phyloP scores from a whole-genome alignment of 2,329 filamentous ascomycete species.

The Thelonectria discophora region DNA sequence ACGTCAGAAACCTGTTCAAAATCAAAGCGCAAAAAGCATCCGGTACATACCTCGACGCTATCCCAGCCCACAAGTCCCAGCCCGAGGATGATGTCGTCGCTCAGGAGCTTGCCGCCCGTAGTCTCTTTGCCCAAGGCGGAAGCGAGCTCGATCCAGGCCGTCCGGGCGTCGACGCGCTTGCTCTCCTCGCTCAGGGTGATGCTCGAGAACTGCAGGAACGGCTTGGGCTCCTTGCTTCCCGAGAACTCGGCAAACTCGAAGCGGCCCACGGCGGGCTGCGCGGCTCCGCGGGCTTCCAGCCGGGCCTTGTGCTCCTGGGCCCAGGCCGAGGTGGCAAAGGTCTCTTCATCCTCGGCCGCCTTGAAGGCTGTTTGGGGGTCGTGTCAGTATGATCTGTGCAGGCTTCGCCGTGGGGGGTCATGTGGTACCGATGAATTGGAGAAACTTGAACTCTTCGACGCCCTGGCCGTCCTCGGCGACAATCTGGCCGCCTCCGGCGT shows the following conservation, averaged over 20 bases:
- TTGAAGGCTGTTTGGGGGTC: constrained; percentile 17
- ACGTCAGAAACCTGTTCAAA: neutral
- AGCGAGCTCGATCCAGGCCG: constrained; percentile 14
- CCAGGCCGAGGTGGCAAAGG: constrained; percentile 15
- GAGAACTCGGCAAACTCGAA: constrained; percentile 24
- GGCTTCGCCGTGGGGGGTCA: neutral
- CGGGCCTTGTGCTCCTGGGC: constrained; percentile 15
- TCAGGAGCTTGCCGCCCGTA: constrained; percentile 15
- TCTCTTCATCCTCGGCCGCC: constrained; percentile 15
- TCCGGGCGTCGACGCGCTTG: constrained; percentile 4
- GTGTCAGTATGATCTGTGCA: neutral
- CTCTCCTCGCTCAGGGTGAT: constrained; percentile 8
- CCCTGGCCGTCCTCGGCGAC: constrained; percentile 18
- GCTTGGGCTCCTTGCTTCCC: neutral
- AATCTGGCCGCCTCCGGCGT: constrained; percentile 14
- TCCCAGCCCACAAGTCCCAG: constrained; percentile 23
- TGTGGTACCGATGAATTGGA: constrained; percentile 19
- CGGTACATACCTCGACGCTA: constrained; percentile 18
- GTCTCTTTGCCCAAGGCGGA: constrained; percentile 18
- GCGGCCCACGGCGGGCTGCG: constrained; percentile 1
- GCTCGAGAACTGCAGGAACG: constrained; percentile 23
- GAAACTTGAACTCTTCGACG: constrained; percentile 21
- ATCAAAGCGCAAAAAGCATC: neutral
- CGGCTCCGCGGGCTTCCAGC: neutral
- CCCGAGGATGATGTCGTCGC: constrained; percentile 19